Conservation (phyloP, 768 basidiomycete species). For the Calocybe gangraenosa region DNA sequence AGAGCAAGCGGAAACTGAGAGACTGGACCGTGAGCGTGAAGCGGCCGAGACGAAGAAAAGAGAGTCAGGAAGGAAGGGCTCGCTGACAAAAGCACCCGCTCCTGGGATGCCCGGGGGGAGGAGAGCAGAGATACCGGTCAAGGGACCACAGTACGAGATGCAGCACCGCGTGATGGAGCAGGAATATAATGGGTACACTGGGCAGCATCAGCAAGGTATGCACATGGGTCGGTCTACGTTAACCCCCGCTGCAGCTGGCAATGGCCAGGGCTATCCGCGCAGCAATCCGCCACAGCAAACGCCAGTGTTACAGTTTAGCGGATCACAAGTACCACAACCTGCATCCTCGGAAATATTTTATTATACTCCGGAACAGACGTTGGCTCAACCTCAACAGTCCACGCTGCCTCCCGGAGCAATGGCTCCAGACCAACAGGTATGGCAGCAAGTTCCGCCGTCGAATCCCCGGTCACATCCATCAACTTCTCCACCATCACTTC, state of each 20-base stretch:
- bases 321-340: constrained; percentile 23
- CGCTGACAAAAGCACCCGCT: constrained; percentile 63
- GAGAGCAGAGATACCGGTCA: constrained; percentile 81
- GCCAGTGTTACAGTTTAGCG: constrained; percentile 15
- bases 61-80: constrained; percentile 46
- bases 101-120: constrained; percentile 45
- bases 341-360: constrained; percentile 31
- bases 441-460: constrained; percentile 18
- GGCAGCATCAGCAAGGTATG: constrained; percentile 28
- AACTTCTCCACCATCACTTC: constrained; percentile 24
- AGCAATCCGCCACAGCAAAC: constrained; percentile 20
- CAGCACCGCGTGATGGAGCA: constrained; percentile 93
- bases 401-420: constrained; percentile 60
- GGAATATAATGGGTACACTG: constrained; percentile 59
- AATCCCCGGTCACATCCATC: constrained; percentile 26
- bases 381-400: constrained; percentile 29
- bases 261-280: constrained; percentile 28
- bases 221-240: constrained; percentile 22
- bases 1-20: constrained; percentile 39
- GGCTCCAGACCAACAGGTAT: constrained; percentile 42
- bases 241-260: constrained; percentile 18
- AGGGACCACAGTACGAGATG: constrained; percentile 89
- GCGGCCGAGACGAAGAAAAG: constrained; percentile 51
- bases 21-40: constrained; percentile 41
- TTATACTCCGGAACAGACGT: constrained; percentile 27